Conservation (phyloP, 2,329 filamentous ascomycete genomes). For the Cytospora piceae region DNA sequence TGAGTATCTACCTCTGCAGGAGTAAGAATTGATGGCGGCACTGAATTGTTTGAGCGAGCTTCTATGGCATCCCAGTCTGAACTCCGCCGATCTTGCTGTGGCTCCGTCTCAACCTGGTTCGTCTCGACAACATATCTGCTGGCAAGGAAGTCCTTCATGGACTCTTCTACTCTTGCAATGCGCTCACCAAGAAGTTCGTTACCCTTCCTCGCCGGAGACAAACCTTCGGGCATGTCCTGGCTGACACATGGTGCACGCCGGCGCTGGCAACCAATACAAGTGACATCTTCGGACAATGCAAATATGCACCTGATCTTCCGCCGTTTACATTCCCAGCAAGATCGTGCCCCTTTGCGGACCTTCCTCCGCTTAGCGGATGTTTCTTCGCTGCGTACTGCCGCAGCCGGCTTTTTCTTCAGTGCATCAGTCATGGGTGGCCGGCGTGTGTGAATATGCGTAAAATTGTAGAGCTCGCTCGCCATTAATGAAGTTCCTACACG, state of each 20-base stretch:
- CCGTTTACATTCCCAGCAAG: constrained; percentile 1
- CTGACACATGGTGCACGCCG: constrained; percentile 36
- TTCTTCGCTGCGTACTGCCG: too few relatives aligned
- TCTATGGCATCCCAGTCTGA: background rate
- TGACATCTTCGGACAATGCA: constrained; percentile 28
- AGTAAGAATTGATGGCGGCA: background rate
- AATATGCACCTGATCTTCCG: constrained; percentile 42
- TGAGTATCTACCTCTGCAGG: background rate
- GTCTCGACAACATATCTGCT: background rate
- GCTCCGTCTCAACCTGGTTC: background rate
- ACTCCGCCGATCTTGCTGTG: background rate
- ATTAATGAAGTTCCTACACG: background rate
- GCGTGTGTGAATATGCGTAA: too few relatives aligned
- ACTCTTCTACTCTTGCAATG: constrained; percentile 13
- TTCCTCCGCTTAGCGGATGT: too few relatives aligned
- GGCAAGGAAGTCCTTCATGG: background rate
- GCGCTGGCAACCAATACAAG: constrained; percentile 38
- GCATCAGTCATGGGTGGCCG: background rate
- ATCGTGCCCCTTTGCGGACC: too few relatives aligned
- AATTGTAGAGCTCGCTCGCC: background rate
- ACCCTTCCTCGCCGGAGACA: too few relatives aligned
- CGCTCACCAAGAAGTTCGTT: background rate
- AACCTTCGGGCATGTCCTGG: constrained; percentile 31
- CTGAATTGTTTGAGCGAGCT: background rate
- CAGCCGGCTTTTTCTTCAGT: too few relatives aligned